Conservation (phyloP, 2,329 filamentous ascomycete species). For the Scopulariopsis brevicaulis region DNA sequence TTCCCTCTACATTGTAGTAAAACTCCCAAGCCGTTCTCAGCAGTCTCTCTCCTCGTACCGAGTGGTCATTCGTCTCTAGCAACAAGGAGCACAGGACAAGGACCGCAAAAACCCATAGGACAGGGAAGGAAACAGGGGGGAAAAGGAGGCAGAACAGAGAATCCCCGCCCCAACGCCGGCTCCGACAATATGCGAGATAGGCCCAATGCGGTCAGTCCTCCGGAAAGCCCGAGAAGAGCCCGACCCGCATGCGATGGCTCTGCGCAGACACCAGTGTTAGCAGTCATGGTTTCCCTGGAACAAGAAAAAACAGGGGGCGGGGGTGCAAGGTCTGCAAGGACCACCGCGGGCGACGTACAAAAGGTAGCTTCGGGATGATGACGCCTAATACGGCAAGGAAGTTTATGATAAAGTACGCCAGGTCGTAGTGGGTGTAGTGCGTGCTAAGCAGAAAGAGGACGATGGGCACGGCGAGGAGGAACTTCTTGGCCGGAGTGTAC, state of each 20-base stretch:
- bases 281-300: background rate
- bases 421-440: slow-evolving; percentile 96
- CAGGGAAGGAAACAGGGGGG: background rate
- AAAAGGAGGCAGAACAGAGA: background rate
- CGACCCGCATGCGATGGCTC: slow-evolving; percentile 70
- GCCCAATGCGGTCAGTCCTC: slow-evolving; percentile 16
- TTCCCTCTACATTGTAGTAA: slow-evolving; percentile 5
- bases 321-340: background rate
- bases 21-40: background rate
- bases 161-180: slow-evolving; percentile 1
- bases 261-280: slow-evolving; percentile 19
- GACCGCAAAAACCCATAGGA: background rate
- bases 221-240: slow-evolving; percentile 58
- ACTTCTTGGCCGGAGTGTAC: slow-evolving; percentile 98
- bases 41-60: slow-evolving; percentile 1
- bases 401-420: slow-evolving; percentile 96
- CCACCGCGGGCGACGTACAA: slow-evolving; percentile 48
- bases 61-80: background rate
- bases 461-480: slow-evolving; percentile 88
- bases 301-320: background rate
- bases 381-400: slow-evolving; percentile 85
- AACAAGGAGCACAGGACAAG: background rate
- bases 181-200: background rate
- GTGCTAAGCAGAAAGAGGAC: slow-evolving; percentile 92
- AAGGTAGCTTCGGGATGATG: slow-evolving; percentile 91